Evolutionary conservation across 805 yeast genomes (phyloP).

Genomic region (Wickerhamiella musiphila): DNA sequence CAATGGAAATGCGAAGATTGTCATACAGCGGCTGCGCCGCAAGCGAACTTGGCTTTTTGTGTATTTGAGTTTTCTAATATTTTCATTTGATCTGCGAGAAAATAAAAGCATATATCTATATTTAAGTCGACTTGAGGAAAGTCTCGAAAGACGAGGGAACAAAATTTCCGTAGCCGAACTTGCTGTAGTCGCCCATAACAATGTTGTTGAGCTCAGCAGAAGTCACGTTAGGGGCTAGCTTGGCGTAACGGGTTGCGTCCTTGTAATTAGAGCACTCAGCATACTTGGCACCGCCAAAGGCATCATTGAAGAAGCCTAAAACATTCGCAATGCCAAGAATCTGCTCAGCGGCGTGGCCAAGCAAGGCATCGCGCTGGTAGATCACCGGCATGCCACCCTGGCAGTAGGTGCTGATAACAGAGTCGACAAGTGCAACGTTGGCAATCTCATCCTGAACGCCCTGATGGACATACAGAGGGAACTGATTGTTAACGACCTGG

Average conservation of each 20-base stretch:
- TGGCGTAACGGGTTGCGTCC: too few relatives aligned
- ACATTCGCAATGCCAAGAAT: not conserved
- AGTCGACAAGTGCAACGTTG: slow-evolving; percentile 10
- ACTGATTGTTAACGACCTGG: slow-evolving; percentile 13
- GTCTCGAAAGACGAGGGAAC: too few relatives aligned
- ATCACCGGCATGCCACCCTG: slow-evolving; percentile 11
- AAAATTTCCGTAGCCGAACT: not conserved
- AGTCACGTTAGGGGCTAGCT: not conserved
- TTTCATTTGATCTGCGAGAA: too few relatives aligned
- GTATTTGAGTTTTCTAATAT: too few relatives aligned
- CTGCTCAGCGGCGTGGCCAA: not conserved
- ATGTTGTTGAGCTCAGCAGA: not conserved
- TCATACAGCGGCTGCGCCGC: too few relatives aligned
- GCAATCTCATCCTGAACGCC: slow-evolving; percentile 15
- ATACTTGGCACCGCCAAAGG: too few relatives aligned
- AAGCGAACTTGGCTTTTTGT: too few relatives aligned
- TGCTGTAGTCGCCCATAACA: slow-evolving; percentile 1
- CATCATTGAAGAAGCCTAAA: not conserved
- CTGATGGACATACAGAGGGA: slow-evolving; percentile 16
- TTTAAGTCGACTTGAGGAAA: too few relatives aligned
- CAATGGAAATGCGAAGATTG: too few relatives aligned
- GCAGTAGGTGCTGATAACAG: slow-evolving; percentile 12
- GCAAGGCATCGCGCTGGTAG: slow-evolving; percentile 6
- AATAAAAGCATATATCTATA: too few relatives aligned
- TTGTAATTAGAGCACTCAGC: too few relatives aligned